These are phyloP conservation scores for Oemleria cerasiformis DNA, from an alignment of 306 rosid species.

Conservation along the genomic window DNA sequence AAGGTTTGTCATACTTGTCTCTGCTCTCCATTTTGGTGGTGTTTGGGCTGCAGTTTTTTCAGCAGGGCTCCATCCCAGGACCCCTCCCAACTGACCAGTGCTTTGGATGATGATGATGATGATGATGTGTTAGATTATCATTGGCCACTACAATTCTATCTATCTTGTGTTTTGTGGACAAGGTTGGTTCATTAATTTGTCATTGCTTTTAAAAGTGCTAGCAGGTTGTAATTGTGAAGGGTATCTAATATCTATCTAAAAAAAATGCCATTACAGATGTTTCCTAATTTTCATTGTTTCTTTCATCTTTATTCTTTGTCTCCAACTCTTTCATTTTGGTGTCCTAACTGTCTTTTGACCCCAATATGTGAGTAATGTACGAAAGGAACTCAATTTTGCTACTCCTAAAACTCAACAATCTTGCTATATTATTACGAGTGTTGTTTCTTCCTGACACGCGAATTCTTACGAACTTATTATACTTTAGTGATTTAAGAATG, in stretches of 20 bases:
- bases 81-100: slow-evolving; percentile 91
- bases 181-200: slow-evolving; percentile 5
- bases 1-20: slow-evolving; percentile 66
- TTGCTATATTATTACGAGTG: too few relatives aligned
- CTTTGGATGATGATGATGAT: slow-evolving; percentile 49
- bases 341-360: too few relatives aligned
- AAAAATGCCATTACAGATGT: neutral
- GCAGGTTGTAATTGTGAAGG: neutral
- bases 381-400: too few relatives aligned
- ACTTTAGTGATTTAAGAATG: too few relatives aligned
- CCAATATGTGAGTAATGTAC: too few relatives aligned
- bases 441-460: too few relatives aligned
- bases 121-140: neutral
- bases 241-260: neutral
- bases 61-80: slow-evolving; percentile 78
- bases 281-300: neutral
- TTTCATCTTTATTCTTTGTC: neutral
- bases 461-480: too few relatives aligned
- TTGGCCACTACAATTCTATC: slow-evolving; percentile 29
- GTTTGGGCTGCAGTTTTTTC: slow-evolving; percentile 74
- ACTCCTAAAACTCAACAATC: too few relatives aligned
- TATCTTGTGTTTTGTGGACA: slow-evolving; percentile 48
- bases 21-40: slow-evolving; percentile 62
- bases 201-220: neutral
- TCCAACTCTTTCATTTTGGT: neutral